Evolutionary conservation across 768 basidiomycete species (phyloP).

Genomic region (Tricholoma matsutake): DNA sequence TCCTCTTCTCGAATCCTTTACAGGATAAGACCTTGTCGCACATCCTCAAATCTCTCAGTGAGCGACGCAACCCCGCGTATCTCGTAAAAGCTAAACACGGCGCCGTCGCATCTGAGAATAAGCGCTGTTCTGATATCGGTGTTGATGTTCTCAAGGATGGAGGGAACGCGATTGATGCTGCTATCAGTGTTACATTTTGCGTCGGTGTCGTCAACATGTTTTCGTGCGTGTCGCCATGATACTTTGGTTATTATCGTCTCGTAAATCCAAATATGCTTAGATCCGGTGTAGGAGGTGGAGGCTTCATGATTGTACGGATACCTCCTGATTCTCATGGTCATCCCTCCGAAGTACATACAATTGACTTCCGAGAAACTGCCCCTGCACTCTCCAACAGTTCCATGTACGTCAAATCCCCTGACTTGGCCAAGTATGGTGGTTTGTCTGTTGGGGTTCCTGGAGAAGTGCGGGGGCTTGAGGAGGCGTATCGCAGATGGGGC

Average conservation of each 20-base stretch:
- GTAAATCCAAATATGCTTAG: conserved; percentile 28
- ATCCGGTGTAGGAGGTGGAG: conserved; percentile 85
- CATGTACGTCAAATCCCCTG: conserved; percentile 68
- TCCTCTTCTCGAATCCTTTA: background rate
- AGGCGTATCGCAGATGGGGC: conserved; percentile 83
- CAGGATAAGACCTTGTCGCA: background rate
- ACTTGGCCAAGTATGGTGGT: conserved; percentile 66
- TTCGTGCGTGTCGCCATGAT: conserved; percentile 48
- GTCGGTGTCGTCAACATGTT: conserved; percentile 87
- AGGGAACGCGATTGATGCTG: conserved; percentile 90
- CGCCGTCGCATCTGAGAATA: conserved; percentile 89
- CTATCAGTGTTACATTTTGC: conserved; percentile 77
- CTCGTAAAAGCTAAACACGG: conserved; percentile 62
- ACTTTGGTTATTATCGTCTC: background rate
- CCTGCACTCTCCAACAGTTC: conserved; percentile 67
- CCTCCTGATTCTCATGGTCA: conserved; percentile 44
- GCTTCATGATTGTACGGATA: conserved; percentile 81
- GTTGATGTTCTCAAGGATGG: conserved; percentile 73
- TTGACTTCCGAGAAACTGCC: conserved; percentile 90
- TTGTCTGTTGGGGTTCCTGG: conserved; percentile 89
- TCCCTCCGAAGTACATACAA: conserved; percentile 59
- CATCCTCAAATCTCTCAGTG: background rate
- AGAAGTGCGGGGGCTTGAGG: conserved; percentile 83
- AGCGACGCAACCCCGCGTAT: conserved; percentile 39
- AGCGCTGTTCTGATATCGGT: conserved; percentile 82